Evolutionary conservation across 805 yeast species (phyloP), one percentile per base, ranked within the genome.

Genomic region (Candida hungchunana): DNA sequence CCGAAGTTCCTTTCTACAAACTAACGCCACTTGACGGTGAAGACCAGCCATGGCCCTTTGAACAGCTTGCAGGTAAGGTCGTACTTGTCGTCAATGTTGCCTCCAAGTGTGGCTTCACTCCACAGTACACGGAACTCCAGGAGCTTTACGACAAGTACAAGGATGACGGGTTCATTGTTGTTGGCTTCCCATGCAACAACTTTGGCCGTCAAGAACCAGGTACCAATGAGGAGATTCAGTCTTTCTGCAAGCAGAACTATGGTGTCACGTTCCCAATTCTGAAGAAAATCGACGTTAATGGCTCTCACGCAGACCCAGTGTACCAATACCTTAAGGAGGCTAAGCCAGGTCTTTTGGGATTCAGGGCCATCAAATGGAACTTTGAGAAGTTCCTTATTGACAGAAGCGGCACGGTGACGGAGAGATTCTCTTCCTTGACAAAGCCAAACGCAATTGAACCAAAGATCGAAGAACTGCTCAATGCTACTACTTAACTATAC

Each of bases 101-200:
- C 15, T 81, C 93, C 53, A 81, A 84, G 61, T 85, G 94, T 60
- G 83, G 82, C 3, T 81, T 79, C 67, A 81, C 93, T 19, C 82
- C 85, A 41, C 95, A 85, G 60, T 85, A 82, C 61, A 63, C 69
- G 29, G 93, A 81, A 42, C 65, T 87, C 21, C 88, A 87, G 63
- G 68, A 61, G 29, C 60, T 88, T 13, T 75, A 85, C 65, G 63
- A 79, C 40, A 79, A 79, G 55, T 83, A 81, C 64, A 60, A 69
- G 34, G 77, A 71, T 37, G 53, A 73, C 46, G 95, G 89, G 4
- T 64, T 87, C 22, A 79, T 64, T 34, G 71, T 87, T 32, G 44
- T 87, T 24, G 96, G 87, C 1, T 86, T 88, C 75, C 96, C 96
- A 34, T 83, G 95, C 63, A 84, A 85, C 63, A 96, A 88, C 63